Base-by-base conservation (phyloP, 345 rosid species). In the Syzygium grande region DNA sequence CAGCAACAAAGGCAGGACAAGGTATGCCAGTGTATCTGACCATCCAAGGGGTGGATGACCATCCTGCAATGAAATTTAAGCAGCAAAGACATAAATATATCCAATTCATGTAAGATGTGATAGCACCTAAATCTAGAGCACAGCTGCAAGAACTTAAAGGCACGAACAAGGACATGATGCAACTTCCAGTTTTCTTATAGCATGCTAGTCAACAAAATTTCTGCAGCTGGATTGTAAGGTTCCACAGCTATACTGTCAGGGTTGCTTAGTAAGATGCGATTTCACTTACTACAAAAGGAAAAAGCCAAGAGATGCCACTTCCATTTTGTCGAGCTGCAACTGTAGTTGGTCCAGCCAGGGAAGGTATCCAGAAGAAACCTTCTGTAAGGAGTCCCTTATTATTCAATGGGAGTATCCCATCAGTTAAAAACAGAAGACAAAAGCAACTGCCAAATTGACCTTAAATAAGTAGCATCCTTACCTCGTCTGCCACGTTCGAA, bases 361-460 rank as follows among this genome's bases (percentile, higher is more conserved):
- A 94, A 88, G 99, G 99, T 93, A 98, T 98, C 99, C 99, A 96
- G 90, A 98, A 96, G 93, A 98, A 98, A 85, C 99, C 99, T 95
- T 98, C 99, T 9, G 98, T 92, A 54, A 98, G 96, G 87, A 98
- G 99, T 59, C 99, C 99, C 99, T 97, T 86, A 56, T 89, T 73
- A 89, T 91, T 61, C 85, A 58, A 86, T 29, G 86, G 46, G 87
- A 58, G 29, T 19, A 88, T 65, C 27, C 43, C 53, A 84, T 89
- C 86, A 91, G 90, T 79, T 85, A 61, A 85, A 52, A 65, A 77
- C 22, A 84, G 52, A 25, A 63, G 43, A 38, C 12, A 7, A 83
- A 86, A 87, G 87, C 63, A 86, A 30, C 89, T 65, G 54, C 43
- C 52, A 15, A 87, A 23, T 52, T 30, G 29, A 85, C 84, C 58